phyloP scores from a whole-genome alignment of 306 rosid genomes.

The Gynostemma pentaphyllum region DNA sequence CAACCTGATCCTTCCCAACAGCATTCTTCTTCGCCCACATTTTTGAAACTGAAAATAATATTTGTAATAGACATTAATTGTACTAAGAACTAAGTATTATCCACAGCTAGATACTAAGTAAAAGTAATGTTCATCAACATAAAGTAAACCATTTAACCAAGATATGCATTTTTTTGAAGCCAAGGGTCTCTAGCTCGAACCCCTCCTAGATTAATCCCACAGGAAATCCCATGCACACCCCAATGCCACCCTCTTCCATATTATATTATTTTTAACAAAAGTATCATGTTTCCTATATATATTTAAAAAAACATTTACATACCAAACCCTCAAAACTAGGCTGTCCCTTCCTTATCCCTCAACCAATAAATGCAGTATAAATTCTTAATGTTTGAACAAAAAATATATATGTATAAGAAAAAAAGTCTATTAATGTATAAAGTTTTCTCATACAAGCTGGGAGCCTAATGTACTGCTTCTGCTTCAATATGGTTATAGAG shows the following conservation, averaged over 20 bases:
- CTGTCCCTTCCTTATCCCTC: background rate
- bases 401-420: background rate
- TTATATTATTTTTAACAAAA: no score
- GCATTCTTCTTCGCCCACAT: slow-evolving; percentile 69
- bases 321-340: background rate
- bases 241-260: no score
- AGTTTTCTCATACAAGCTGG: background rate
- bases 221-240: background rate
- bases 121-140: background rate
- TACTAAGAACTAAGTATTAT: background rate
- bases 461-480: background rate
- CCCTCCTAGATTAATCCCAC: no score
- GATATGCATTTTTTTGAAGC: no score
- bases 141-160: background rate
- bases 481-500: background rate
- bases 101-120: background rate
- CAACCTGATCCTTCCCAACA: slow-evolving; percentile 79
- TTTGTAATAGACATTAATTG: background rate
- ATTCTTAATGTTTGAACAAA: no score
- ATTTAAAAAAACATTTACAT: background rate
- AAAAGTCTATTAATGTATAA: background rate
- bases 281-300: no score
- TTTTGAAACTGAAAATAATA: slow-evolving; percentile 44
- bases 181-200: no score
- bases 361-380: background rate